Base-by-base conservation (phyloP, 495 filamentous ascomycete genomes). In the Penicillium odoratum region DNA sequence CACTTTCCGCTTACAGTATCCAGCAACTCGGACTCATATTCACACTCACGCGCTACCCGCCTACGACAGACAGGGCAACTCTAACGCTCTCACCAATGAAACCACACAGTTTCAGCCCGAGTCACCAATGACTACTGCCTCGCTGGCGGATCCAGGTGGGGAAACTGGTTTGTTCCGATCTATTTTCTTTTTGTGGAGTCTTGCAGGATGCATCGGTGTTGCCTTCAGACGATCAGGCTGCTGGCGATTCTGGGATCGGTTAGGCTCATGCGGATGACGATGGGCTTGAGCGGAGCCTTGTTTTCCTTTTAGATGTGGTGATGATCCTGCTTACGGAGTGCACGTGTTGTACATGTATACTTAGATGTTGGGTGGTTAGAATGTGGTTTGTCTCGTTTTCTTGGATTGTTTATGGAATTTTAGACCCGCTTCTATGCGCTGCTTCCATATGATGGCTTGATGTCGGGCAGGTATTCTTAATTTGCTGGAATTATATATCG, bases 1-100 rank as follows among this genome's bases (percentile, higher is more conserved):
- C 59, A 36, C 46, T 30, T 28, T 45, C 56, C 31, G 51, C 62
- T 49, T 59, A 42, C 44, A 29, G 31, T 44, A 31, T 33, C 2
- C 38, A 45, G 51, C 18, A 36, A 8, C 10, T 15, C 34, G 30
- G 29, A 16, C 57, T 68, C 61, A 68, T 65, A 8, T 7, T 15
- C 34, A 25, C 25, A 16, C 57, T 68, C 61, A 68, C 67, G 67
- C 67, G 61, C 67, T 64, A 60, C 51, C 60, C 64, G 67, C 62
- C 52, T 40, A 47, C 44, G 10, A 57, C 54, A 9, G 29, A 47
- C 8, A 34, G 48, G 58, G 45, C 26, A 38, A 50, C 46, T 65
- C 61, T 56, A 59, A 57, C 58, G 64, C 58, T 57, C 13, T 33
- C 57, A 40, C 61, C 59, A 65, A 62, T 64, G 15, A 53, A 38